Evolutionary conservation across 2,329 filamentous ascomycete species (phyloP), one percentile per base, ranked within the genome.

Genomic region (Periconia sp.): DNA sequence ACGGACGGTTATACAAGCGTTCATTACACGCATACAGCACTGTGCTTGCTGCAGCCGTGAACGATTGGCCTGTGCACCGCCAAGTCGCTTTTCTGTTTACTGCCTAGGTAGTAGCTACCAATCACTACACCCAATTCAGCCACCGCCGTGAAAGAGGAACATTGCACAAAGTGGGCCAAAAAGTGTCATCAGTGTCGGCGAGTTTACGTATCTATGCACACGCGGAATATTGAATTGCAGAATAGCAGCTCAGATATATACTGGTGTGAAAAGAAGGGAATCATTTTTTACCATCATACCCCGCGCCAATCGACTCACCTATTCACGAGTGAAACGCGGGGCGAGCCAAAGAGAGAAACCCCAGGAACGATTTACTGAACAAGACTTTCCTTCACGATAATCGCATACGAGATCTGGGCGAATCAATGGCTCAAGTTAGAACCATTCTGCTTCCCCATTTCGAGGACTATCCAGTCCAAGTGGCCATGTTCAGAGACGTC

Each of bases 381-480:
- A 37, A 37, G 33, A 14, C 23, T 27, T 27, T 27, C 5, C 23
- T 27, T 27, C 23, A 27, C 3, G 8, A 27, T 27, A 27, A 27
- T 27, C 14, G 37, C 37, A 42, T 15, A 11, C 11, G n/a, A 17
- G 2, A 11, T 27, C 23, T 27, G 23, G 23, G 8, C 44, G 13
- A 45, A 23, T 42, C 55, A 56, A 83, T 82, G 79, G 69, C 77
- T 45, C 71, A 71, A 37, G 77, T 93, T 65, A 85, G 92, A 74
- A 86, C 83, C 2, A 76, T 96, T 52, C 68, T 79, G 42, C 81
- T 97, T 33, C 87, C 94, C 55, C 91, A 97, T 72, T 77, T 95
- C 42, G 89, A 91, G 1, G 67, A 79, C 7, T 80, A 91, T 70
- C 81, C 83, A 7, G 79, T 96, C 30, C 86, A 94, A 73, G 76